Conservation (phyloP, 164 flowering plant genomes). For the Berberis thunbergii region DNA sequence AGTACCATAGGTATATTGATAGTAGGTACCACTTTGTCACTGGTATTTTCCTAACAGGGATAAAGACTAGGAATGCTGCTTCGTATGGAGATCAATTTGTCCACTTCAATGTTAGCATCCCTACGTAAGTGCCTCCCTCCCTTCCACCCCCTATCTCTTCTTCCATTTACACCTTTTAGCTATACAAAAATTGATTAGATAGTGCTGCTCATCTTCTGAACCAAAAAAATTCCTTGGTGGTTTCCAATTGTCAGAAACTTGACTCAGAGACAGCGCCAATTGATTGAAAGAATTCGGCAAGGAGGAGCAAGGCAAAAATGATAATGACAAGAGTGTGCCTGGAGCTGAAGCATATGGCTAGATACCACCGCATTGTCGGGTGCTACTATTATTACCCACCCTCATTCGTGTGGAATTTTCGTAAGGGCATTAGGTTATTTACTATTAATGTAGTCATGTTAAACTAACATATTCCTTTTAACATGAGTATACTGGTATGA, state of each 20-base stretch:
- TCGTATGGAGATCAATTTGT: constrained; percentile 84
- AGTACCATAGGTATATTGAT: not conserved
- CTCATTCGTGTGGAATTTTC: too few relatives aligned
- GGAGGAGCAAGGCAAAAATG: constrained; percentile 64
- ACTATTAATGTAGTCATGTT: too few relatives aligned
- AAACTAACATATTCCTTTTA: too few relatives aligned
- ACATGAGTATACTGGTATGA: too few relatives aligned
- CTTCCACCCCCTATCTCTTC: too few relatives aligned
- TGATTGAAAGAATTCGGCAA: constrained; percentile 87
- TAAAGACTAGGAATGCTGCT: constrained; percentile 43
- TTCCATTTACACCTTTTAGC: not conserved
- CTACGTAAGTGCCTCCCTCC: constrained; percentile 43
- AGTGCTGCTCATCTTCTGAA: not conserved
- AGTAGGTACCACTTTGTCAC: too few relatives aligned
- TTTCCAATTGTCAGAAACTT: constrained; percentile 40
- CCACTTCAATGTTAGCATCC: constrained; percentile 89
- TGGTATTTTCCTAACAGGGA: constrained; percentile 44
- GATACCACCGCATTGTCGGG: not conserved
- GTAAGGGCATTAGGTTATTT: too few relatives aligned
- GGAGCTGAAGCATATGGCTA: constrained; percentile 5
- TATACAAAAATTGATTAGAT: not conserved
- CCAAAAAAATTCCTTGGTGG: not conserved
- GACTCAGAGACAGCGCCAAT: constrained; percentile 63
- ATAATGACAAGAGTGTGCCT: constrained; percentile 38
- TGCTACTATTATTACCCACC: too few relatives aligned